These are phyloP conservation scores for Fusarium napiforme DNA, from an alignment of 2,329 filamentous ascomycete species.

Conservation along the genomic window DNA sequence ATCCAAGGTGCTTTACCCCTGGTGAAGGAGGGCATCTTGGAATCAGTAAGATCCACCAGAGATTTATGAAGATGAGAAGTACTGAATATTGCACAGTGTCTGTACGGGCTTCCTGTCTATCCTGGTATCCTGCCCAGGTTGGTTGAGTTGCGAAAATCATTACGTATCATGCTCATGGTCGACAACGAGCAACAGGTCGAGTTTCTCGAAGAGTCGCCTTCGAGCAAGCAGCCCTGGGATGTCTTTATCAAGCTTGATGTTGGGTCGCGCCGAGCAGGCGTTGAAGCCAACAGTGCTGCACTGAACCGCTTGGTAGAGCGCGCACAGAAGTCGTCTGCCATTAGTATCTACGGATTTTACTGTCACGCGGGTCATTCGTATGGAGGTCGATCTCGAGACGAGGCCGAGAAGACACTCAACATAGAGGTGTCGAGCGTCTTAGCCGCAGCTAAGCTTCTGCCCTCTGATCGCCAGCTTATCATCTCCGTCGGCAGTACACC, in stretches of 20 bases:
- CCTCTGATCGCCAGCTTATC: conserved; percentile 42
- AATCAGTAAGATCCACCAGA: conserved; percentile 47
- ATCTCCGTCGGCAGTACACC: conserved; percentile 52
- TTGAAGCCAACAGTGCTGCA: conserved; percentile 42
- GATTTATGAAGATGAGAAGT: not conserved
- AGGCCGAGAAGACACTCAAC: conserved; percentile 47
- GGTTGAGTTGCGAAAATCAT: conserved; percentile 40
- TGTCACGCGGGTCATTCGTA: conserved; percentile 54
- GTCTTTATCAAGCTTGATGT: conserved; percentile 54
- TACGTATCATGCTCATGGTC: conserved; percentile 52
- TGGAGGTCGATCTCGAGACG: conserved; percentile 44
- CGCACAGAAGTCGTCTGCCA: conserved; percentile 44
- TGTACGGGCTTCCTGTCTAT: conserved; percentile 56
- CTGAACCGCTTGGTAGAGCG: conserved; percentile 44
- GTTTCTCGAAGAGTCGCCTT: conserved; percentile 42
- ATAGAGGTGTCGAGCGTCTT: conserved; percentile 48
- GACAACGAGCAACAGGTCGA: conserved; percentile 50
- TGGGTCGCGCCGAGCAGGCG: conserved; percentile 50
- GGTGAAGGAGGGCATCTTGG: conserved; percentile 52
- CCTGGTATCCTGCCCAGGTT: conserved; percentile 48
- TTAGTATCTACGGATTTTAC: conserved; percentile 52
- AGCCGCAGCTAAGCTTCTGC: conserved; percentile 45
- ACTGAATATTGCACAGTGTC: conserved; percentile 35
- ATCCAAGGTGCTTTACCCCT: conserved; percentile 53
- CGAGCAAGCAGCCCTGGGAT: conserved; percentile 44